Conservation (phyloP, 2,329 filamentous ascomycete genomes). For the Cytospora piceae region DNA sequence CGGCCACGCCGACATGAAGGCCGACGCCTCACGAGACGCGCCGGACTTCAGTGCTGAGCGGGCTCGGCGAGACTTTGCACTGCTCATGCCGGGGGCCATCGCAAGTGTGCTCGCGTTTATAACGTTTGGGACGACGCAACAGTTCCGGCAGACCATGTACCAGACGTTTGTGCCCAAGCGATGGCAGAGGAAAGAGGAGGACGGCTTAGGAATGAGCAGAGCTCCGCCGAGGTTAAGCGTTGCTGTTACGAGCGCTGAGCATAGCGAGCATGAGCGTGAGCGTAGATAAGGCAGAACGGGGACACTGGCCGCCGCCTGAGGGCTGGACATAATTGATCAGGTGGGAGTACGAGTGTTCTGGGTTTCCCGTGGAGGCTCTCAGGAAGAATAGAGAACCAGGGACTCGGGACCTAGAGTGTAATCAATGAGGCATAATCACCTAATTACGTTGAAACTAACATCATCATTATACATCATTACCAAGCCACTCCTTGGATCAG, state of each 20-base stretch:
- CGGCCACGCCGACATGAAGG: slow-evolving; percentile 36
- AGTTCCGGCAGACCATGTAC: slow-evolving; percentile 33
- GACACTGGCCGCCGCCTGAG: not conserved
- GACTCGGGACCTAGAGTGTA: too few species aligned
- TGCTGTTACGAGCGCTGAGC: not conserved
- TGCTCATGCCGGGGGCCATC: slow-evolving; percentile 33
- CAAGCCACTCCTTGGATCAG: too few species aligned
- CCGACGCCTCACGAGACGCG: slow-evolving; percentile 38
- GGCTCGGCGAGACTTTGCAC: slow-evolving; percentile 9
- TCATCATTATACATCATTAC: too few species aligned
- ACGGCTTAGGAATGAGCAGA: not conserved
- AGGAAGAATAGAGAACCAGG: too few species aligned
- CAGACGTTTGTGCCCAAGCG: slow-evolving; percentile 31
- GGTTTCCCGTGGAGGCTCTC: not conserved
- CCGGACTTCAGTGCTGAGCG: slow-evolving; percentile 24
- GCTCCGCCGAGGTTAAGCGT: not conserved
- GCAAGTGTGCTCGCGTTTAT: slow-evolving; percentile 35
- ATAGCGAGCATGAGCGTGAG: not conserved
- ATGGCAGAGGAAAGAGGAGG: not conserved
- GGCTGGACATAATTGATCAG: not conserved
- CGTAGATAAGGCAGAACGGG: not conserved
- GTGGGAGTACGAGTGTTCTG: not conserved
- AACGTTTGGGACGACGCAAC: slow-evolving; percentile 36
- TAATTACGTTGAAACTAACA: too few species aligned
- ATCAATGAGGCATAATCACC: too few species aligned